phyloP scores from a whole-genome alignment of 495 filamentous ascomycete species.

The Hypoxylon intermedium region DNA sequence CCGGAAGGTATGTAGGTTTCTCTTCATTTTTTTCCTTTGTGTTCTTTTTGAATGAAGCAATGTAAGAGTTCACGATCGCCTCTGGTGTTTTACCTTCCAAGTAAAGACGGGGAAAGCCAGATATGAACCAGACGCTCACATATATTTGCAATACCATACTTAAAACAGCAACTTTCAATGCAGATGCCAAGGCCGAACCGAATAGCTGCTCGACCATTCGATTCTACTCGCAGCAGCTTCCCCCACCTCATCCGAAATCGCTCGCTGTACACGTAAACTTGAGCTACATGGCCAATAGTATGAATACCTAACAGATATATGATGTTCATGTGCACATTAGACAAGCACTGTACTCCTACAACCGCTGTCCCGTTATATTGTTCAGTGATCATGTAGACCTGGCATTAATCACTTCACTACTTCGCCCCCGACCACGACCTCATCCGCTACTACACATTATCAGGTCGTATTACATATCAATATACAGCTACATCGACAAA shows the following conservation, averaged over 20 bases:
- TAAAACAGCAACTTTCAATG: not conserved
- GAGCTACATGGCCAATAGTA: not conserved
- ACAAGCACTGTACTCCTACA: no score
- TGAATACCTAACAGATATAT: not conserved
- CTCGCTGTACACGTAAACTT: constrained; percentile 18
- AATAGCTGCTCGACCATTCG: not conserved
- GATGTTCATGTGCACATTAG: constrained; percentile 9
- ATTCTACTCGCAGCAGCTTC: constrained; percentile 15
- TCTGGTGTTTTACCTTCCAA: no score
- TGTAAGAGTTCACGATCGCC: no score
- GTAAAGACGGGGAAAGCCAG: not conserved
- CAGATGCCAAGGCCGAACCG: no score
- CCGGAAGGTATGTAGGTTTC: no score
- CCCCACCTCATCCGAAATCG: constrained; percentile 36
- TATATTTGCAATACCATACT: no score
- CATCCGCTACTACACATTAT: not conserved
- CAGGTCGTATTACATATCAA: not conserved
- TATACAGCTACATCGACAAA: not conserved
- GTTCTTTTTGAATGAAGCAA: no score
- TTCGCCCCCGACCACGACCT: not conserved
- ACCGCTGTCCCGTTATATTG: no score
- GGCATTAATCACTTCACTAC: not conserved
- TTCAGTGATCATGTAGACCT: not conserved
- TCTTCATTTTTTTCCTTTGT: no score
- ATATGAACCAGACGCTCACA: no score